phyloP scores from a whole-genome alignment of 2,329 filamentous ascomycete species.

The Polychaeton citri region DNA sequence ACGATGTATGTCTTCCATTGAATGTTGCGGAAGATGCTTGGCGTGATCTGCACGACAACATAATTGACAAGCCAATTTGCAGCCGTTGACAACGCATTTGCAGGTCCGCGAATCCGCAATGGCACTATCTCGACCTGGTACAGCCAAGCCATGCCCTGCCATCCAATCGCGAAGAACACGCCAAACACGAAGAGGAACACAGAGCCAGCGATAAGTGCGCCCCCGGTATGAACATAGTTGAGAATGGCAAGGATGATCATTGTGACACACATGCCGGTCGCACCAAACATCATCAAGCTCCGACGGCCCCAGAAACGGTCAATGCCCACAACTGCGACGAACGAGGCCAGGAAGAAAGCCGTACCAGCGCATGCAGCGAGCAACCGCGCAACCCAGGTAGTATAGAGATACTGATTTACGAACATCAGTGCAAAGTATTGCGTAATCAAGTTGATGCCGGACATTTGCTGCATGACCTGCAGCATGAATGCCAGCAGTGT shows the following conservation, averaged over 20 bases:
- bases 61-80: constrained; percentile 50
- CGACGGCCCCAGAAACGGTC: constrained; percentile 21
- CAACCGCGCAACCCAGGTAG: constrained; percentile 17
- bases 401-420: constrained; percentile 20
- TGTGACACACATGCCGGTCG: constrained; percentile 39
- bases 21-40: constrained; percentile 45
- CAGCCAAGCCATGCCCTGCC: constrained; percentile 49
- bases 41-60: constrained; percentile 54
- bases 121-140: constrained; percentile 50
- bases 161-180: constrained; percentile 46
- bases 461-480: constrained; percentile 33
- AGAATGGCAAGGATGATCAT: constrained; percentile 47
- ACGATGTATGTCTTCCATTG: constrained; percentile 41
- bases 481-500: constrained; percentile 29
- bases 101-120: constrained; percentile 45
- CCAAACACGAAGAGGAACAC: constrained; percentile 52
- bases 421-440: constrained; percentile 32
- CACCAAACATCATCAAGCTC: constrained; percentile 20
- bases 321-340: constrained; percentile 33
- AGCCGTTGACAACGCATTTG: constrained; percentile 50
- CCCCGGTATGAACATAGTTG: constrained; percentile 22
- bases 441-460: constrained; percentile 25
- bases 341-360: constrained; percentile 39
- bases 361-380: constrained; percentile 23
- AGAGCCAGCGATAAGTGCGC: constrained; percentile 29